A percentile compares a stretch with the other conserved stretches of the same genome.
Evolutionary conservation across 2,329 filamentous ascomycete genomes (phyloP).

Genomic region (Nemania abortiva): DNA sequence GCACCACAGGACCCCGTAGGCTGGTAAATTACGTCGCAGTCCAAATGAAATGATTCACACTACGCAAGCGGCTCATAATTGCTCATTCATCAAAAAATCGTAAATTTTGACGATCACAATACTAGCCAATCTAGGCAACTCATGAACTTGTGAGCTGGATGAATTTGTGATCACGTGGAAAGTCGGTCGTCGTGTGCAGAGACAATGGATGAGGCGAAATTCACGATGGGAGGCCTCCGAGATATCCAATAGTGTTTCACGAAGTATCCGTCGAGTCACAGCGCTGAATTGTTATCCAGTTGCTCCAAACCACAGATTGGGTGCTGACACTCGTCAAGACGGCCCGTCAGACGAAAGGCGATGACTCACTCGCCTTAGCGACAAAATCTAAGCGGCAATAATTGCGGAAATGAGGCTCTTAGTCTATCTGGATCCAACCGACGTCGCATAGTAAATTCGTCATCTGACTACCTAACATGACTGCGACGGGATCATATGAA

Average conservation of each 20-base stretch:
- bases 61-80: neutral
- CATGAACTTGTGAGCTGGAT: neutral
- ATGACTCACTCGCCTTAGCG: constrained; percentile 2
- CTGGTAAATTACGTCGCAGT: neutral
- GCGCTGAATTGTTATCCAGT: neutral
- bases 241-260: neutral
- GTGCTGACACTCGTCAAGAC: neutral
- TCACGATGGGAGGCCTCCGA: neutral
- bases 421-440: neutral
- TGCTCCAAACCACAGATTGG: neutral
- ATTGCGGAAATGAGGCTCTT: neutral
- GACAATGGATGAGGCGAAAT: neutral
- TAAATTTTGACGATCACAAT: neutral
- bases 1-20: neutral
- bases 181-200: neutral
- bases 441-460: neutral
- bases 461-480: neutral
- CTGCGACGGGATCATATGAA: neutral
- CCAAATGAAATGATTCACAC: neutral
- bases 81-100: too few relatives aligned
- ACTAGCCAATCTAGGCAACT: neutral
- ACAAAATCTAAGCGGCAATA: neutral
- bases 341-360: neutral
- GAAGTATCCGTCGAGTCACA: neutral
- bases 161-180: neutral